These are phyloP conservation scores for Dacryopinax spathularia DNA, from an alignment of 768 basidiomycete genomes.

Conservation along the genomic window DNA sequence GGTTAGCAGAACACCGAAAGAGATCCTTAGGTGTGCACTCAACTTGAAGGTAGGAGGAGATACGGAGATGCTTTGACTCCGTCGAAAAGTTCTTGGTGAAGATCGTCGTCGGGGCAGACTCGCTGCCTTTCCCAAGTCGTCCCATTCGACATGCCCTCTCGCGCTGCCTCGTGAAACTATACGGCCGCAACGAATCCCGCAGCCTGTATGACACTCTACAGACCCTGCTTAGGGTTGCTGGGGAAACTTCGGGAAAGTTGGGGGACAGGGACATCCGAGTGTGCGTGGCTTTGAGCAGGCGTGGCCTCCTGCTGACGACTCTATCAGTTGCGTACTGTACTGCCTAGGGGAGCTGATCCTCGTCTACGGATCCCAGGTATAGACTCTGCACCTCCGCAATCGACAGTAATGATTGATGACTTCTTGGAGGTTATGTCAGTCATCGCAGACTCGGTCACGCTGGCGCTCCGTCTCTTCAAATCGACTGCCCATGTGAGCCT, in stretches of 20 bases:
- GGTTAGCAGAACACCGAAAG: not conserved
- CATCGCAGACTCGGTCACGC: slow-evolving; percentile 64
- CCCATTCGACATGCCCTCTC: slow-evolving; percentile 67
- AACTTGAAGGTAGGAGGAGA: not conserved
- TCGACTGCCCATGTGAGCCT: slow-evolving; percentile 52
- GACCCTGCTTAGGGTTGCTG: slow-evolving; percentile 54
- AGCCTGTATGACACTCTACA: slow-evolving; percentile 79
- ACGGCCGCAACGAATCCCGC: slow-evolving; percentile 67
- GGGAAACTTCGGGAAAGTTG: slow-evolving; percentile 45
- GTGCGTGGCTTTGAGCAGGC: slow-evolving; percentile 29
- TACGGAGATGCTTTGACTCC: not conserved
- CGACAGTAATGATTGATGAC: not conserved
- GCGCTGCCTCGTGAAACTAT: slow-evolving; percentile 59
- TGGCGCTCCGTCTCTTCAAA: slow-evolving; percentile 50
- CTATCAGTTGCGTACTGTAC: slow-evolving; percentile 60
- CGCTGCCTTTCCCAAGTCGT: slow-evolving; percentile 34
- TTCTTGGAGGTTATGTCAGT: slow-evolving; percentile 97
- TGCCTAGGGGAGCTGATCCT: slow-evolving; percentile 83
- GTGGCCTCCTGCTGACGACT: not conserved
- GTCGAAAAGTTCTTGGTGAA: not conserved
- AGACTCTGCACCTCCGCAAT: not conserved
- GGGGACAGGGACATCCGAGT: slow-evolving; percentile 51
- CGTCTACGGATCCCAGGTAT: slow-evolving; percentile 66
- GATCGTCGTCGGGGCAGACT: not conserved
- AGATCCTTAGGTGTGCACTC: not conserved